Conservation (phyloP, 805 yeast genomes). For the Metschnikowia aberdeeniae region DNA sequence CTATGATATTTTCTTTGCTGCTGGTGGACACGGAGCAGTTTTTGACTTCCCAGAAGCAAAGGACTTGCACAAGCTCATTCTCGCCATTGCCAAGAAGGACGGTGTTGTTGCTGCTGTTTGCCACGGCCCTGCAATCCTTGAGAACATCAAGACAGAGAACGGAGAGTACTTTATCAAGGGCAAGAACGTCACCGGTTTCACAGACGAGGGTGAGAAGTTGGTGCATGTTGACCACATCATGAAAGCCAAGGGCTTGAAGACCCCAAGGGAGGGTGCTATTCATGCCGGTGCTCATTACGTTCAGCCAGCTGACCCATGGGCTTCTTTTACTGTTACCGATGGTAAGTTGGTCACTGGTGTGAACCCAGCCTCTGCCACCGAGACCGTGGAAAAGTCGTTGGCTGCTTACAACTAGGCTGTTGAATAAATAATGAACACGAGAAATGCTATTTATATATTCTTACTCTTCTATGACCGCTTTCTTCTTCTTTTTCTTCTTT, state of each 20-base stretch:
- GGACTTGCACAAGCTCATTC: slow-evolving; percentile 43
- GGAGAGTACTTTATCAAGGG: slow-evolving; percentile 48
- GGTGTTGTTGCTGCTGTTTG: slow-evolving; percentile 65
- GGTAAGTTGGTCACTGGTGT: slow-evolving; percentile 63
- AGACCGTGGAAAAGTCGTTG: slow-evolving; percentile 44
- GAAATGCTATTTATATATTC: background rate
- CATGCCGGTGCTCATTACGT: slow-evolving; percentile 39
- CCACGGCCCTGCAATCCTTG: slow-evolving; percentile 62
- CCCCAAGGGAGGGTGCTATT: slow-evolving; percentile 37
- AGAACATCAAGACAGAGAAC: slow-evolving; percentile 34
- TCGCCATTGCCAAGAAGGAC: slow-evolving; percentile 43
- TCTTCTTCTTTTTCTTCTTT: slow-evolving; percentile 36
- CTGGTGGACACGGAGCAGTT: slow-evolving; percentile 64
- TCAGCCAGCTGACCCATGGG: slow-evolving; percentile 51
- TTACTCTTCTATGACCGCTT: slow-evolving; percentile 35
- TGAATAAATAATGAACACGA: background rate
- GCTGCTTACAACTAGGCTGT: background rate
- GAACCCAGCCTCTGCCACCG: slow-evolving; percentile 55
- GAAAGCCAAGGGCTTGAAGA: slow-evolving; percentile 22
- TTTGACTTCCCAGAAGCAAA: slow-evolving; percentile 55
- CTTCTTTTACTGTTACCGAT: slow-evolving; percentile 47
- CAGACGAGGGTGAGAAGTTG: slow-evolving; percentile 48
- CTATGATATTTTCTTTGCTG: slow-evolving; percentile 53
- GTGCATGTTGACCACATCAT: slow-evolving; percentile 21
- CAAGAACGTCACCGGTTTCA: slow-evolving; percentile 57